These are phyloP conservation scores for Monosporascus sp. DNA, from an alignment of 2,329 filamentous ascomycete species.

Conservation along the genomic window DNA sequence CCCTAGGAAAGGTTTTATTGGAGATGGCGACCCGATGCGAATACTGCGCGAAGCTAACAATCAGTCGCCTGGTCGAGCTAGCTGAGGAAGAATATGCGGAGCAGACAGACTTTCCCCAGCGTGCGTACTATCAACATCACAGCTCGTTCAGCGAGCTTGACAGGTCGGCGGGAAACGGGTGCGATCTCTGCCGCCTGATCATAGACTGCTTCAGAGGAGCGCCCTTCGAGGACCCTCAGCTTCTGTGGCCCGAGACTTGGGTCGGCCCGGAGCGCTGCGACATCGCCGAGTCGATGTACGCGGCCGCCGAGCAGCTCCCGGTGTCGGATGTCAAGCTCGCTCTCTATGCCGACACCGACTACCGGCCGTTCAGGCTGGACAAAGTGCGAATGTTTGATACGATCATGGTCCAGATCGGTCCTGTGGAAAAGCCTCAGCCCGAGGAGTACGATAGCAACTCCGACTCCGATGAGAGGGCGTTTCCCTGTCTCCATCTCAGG, in stretches of 20 bases:
- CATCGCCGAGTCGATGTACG: background rate
- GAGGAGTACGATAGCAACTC: too few relatives aligned
- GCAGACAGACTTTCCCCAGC: background rate
- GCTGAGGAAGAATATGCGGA: background rate
- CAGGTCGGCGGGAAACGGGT: background rate
- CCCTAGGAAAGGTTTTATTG: too few relatives aligned
- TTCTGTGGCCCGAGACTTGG: background rate
- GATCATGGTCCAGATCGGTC: background rate
- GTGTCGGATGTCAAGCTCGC: background rate
- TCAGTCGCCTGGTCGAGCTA: background rate
- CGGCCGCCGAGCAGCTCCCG: background rate
- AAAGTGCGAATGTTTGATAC: background rate
- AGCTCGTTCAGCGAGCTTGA: background rate
- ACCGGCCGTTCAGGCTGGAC: background rate
- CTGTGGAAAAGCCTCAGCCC: too few relatives aligned
- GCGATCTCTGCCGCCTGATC: background rate
- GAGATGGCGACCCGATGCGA: too few relatives aligned
- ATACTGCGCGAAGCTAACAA: background rate
- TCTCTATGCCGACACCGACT: background rate
- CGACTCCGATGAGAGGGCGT: too few relatives aligned
- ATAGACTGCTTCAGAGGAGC: background rate
- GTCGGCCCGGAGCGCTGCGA: background rate
- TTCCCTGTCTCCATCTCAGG: too few relatives aligned
- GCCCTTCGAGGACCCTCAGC: background rate
- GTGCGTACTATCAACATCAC: background rate